Evolutionary conservation across 495 filamentous ascomycete genomes (phyloP).

Genomic region (Podospora appendiculata): DNA sequence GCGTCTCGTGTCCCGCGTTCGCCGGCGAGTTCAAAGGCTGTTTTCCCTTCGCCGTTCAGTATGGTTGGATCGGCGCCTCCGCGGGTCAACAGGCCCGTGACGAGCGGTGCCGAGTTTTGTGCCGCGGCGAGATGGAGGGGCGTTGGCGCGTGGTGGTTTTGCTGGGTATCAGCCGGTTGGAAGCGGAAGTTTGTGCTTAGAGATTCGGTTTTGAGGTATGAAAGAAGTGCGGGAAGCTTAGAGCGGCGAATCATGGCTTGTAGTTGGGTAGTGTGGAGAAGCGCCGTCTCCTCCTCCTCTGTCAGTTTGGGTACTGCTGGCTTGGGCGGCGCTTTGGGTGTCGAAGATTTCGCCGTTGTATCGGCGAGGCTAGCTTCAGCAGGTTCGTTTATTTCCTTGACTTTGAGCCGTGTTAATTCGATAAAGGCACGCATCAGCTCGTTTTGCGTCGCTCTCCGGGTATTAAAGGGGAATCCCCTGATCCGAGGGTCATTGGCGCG

Average conservation of each 20-base stretch:
- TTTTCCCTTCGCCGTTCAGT: constrained; percentile 60
- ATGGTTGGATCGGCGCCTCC: constrained; percentile 65
- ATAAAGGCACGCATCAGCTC: constrained; percentile 91
- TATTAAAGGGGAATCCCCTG: constrained; percentile 88
- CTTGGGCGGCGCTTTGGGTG: constrained; percentile 31
- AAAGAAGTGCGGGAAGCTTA: constrained; percentile 77
- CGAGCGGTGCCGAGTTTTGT: constrained; percentile 62
- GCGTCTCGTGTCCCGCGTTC: constrained; percentile 83
- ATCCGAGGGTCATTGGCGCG: constrained; percentile 75
- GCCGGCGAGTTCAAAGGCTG: constrained; percentile 79
- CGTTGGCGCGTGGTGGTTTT: constrained; percentile 79
- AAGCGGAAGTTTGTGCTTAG: constrained; percentile 72
- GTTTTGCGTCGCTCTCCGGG: constrained; percentile 84
- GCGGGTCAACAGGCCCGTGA: constrained; percentile 70
- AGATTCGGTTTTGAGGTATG: constrained; percentile 72
- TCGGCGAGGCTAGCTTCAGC: constrained; percentile 46
- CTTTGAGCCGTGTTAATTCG: constrained; percentile 83
- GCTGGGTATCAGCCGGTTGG: constrained; percentile 54
- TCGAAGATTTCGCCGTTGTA: constrained; percentile 29
- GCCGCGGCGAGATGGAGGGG: constrained; percentile 80
- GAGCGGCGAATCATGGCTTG: constrained; percentile 83
- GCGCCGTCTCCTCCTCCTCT: constrained; percentile 73
- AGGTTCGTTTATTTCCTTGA: constrained; percentile 54
- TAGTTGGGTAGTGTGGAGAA: constrained; percentile 78
- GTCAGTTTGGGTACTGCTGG: constrained; percentile 47